Evolutionary conservation across 169 alveolate species (phyloP), one percentile per base, ranked within the genome.

Genomic region (Babesia caballi): DNA sequence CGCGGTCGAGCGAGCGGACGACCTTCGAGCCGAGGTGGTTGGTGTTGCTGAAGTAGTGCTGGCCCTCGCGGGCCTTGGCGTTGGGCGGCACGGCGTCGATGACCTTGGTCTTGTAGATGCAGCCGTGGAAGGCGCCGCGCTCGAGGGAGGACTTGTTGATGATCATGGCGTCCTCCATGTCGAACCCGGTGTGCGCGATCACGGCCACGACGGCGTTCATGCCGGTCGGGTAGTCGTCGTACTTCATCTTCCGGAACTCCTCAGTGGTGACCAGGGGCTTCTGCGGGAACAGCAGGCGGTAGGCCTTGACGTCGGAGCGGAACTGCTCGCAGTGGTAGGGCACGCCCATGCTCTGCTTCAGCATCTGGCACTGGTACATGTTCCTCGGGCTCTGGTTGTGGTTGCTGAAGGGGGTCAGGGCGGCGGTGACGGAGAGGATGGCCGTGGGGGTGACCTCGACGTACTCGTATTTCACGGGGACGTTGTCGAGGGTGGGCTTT

Each of bases 101-200:
- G 44, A 93, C 73, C 75, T 94, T 93, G 32, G 98, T 94, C 92
- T 97, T 98, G 90, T 97, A 97, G 41, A 97, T 98, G 66, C 94
- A 91, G 14, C 99, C 99, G 85, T 95, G 98, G 35, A 98, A 98
- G 70, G 96, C 92, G 21, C 99, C 99, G 74, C 99, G 95, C 67
- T 98, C 99, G 78, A 95, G 94, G 40, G 99, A 95, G 4, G 97
- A 91, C 84, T 97, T 98, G 86, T 97, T 97, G 65, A 98, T 90
- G 36, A 96, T 94, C 98, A 97, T 96, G 61, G 99, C 99, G 87
- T 98, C 99, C 87, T 98, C 99, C 99, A 98, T 97, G 83, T 98
- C 99, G 80, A 95, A 97, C 23, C 99, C 99, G 9, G 99, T 97
- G 84, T 97, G 97, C 38, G 99, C 94, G 71, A 97, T 94, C 41